These are phyloP conservation scores for Cyclotella atomus DNA, from an alignment of 108 stramenopile species.

Conservation along the genomic window DNA sequence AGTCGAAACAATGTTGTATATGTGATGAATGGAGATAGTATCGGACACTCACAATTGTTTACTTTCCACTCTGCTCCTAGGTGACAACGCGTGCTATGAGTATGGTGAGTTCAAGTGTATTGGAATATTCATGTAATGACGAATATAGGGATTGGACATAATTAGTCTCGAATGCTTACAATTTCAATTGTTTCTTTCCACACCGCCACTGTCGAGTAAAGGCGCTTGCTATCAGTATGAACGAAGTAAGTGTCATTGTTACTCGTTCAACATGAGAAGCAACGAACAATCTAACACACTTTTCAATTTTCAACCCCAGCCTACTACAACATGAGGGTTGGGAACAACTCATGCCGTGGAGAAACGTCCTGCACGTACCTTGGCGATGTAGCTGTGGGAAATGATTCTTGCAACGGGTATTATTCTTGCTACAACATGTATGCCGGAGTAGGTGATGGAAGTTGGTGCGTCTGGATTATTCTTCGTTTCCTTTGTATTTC, in stretches of 20 bases:
- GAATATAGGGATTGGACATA: no score
- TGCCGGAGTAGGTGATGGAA: neutral
- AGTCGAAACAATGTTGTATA: no score
- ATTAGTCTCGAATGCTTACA: no score
- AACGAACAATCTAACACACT: neutral
- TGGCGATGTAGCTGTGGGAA: neutral
- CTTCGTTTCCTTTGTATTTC: neutral
- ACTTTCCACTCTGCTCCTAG: no score
- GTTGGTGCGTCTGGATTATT: neutral
- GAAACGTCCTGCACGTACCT: neutral
- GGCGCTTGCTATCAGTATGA: slow-evolving; percentile 9
- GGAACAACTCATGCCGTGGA: neutral
- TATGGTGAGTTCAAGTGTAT: no score
- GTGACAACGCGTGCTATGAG: neutral
- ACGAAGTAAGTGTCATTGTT: neutral
- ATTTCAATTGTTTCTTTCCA: no score
- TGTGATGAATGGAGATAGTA: no score
- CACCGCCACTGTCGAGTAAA: no score
- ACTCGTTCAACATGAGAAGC: neutral
- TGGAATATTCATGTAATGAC: no score
- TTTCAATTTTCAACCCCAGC: neutral
- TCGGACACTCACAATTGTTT: no score
- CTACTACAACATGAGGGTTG: neutral
- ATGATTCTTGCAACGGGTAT: neutral
- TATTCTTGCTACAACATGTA: neutral